Conservation (phyloP, 2,329 filamentous ascomycete species). For the Daldinia sp. region DNA sequence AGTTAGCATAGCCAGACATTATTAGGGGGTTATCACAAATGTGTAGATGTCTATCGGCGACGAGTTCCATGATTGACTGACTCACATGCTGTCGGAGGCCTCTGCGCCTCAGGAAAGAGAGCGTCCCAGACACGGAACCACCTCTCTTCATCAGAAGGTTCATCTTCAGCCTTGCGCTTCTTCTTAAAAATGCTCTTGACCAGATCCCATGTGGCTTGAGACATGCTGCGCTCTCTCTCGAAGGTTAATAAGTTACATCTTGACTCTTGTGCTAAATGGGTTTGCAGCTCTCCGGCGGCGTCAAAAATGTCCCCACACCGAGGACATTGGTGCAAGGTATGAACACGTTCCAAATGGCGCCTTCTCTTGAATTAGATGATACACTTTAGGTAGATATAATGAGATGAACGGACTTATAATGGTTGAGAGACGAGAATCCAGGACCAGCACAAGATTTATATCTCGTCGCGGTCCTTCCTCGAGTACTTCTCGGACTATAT, state of each 20-base stretch:
- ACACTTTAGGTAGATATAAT: background rate
- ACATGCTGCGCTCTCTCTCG: slow-evolving; percentile 20
- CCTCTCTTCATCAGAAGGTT: slow-evolving; percentile 17
- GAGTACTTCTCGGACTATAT: slow-evolving; percentile 16
- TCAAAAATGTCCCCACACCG: slow-evolving; percentile 11
- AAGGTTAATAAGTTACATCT: slow-evolving; percentile 10
- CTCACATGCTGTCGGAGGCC: slow-evolving; percentile 23
- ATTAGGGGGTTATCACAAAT: background rate
- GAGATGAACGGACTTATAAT: slow-evolving; percentile 23
- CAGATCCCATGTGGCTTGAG: slow-evolving; percentile 15
- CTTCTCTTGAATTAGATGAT: slow-evolving; percentile 14
- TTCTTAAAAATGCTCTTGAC: slow-evolving; percentile 16
- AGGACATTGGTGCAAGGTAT: slow-evolving; percentile 19
- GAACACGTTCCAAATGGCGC: slow-evolving; percentile 18
- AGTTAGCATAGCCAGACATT: background rate
- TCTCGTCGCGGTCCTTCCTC: background rate
- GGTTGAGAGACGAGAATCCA: slow-evolving; percentile 20
- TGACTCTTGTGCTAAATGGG: slow-evolving; percentile 18
- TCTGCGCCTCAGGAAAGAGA: slow-evolving; percentile 18
- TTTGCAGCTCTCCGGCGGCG: slow-evolving; percentile 4
- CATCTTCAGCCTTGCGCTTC: slow-evolving; percentile 5
- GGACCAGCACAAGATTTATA: slow-evolving; percentile 23
- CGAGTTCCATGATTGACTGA: background rate
- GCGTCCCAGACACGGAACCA: slow-evolving; percentile 26
- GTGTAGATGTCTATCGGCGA: background rate